These are phyloP conservation scores for Kuraishia ogatae DNA, from an alignment of 805 yeast genomes.

Conservation along the genomic window DNA sequence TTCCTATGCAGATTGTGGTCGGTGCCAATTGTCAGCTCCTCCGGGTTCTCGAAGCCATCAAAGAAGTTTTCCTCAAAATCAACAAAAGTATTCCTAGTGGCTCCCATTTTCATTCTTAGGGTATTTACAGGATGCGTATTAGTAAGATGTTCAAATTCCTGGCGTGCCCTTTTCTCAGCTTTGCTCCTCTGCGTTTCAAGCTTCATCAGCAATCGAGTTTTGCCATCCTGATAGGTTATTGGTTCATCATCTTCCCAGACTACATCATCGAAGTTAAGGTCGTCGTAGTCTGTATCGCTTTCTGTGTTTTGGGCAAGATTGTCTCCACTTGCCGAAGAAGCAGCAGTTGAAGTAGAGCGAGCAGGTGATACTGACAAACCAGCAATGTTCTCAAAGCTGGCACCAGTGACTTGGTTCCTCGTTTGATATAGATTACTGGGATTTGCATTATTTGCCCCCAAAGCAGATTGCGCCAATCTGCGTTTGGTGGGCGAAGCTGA, in stretches of 20 bases:
- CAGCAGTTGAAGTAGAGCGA: neutral
- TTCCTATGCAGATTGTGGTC: neutral
- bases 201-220: slow-evolving; percentile 2
- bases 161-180: slow-evolving; percentile 5
- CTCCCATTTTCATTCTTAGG: neutral
- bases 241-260: slow-evolving; percentile 4
- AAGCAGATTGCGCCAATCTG: neutral
- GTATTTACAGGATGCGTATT: slow-evolving; percentile 2
- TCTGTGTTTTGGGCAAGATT: neutral
- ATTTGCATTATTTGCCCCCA: neutral
- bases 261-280: slow-evolving; percentile 5
- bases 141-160: slow-evolving; percentile 6
- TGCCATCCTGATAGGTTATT: neutral
- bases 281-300: slow-evolving; percentile 6
- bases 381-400: neutral
- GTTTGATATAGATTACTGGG: neutral
- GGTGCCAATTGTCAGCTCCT: neutral
- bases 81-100: neutral
- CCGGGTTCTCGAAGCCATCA: neutral
- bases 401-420: neutral
- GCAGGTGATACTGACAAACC: neutral
- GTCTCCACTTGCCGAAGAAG: neutral
- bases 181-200: slow-evolving; percentile 4
- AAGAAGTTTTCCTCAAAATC: neutral
- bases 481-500: neutral